Base-by-base conservation (phyloP, 805 yeast genomes). In the Nakazawaea wickerhamii region DNA sequence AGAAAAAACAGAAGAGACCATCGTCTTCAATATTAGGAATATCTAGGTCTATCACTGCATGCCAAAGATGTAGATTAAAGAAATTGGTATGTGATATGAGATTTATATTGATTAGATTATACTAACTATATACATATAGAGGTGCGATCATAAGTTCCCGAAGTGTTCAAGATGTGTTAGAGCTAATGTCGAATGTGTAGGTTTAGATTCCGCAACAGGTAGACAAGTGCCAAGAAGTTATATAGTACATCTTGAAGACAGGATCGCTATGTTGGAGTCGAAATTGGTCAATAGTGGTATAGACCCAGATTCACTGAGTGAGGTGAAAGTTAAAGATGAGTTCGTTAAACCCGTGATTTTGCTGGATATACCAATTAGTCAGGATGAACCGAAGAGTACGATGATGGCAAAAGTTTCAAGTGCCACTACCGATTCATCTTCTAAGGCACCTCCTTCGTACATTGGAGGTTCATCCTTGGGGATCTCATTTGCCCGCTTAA, bases 161-260 rank as follows among this genome's bases (percentile, higher is more conserved):
- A 68, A 72, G 43, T 82, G 90, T 54, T 58, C 73, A n/a, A 68
- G 71, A 27, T 82, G 90, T 56, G 66, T 59, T 33, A 75, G 77
- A 53, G 82, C 84, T 9, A 75, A 77, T 5, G 82, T 67, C 2
- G 85, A 84, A 5, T 89, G 97, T 61, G 79, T 87, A 4, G 87
- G 95, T 0, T 60, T 85, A 3, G 96, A 90, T 57, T 89, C 95
- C 0, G 87, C 89, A 5, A 86, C 96, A 0, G 95, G 95, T 0
- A 67, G 95, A 42, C 88, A 84, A 50, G 77, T 88, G 1, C 95
- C 96, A 0, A 65, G 97, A 30, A 83, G 88, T 2, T 84, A 84
- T 54, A 76, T 87, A 3, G 71, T 77, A 17, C 82, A 80, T 51
- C 63, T 88, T 45, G 96, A 88, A 55, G 80, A 77, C 43, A 64